These are phyloP conservation scores for Gautieria morchelliformis DNA, from an alignment of 768 basidiomycete genomes.

Conservation along the genomic window DNA sequence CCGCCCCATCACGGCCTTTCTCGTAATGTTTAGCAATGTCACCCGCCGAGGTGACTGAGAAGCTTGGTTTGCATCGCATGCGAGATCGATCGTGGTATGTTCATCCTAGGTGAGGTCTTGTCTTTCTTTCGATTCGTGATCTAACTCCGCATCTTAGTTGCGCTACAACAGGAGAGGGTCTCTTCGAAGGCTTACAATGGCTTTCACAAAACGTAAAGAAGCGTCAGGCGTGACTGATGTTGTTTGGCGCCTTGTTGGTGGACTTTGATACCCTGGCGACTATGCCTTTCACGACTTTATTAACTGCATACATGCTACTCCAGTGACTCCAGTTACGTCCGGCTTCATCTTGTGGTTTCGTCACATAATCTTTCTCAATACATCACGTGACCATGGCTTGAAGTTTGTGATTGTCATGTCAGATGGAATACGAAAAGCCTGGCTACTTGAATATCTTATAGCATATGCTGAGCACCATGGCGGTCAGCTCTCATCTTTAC, in stretches of 20 bases:
- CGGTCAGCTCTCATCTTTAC: constrained; percentile 28
- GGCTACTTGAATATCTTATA: constrained; percentile 49
- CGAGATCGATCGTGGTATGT: constrained; percentile 98
- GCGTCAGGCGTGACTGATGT: constrained; percentile 52
- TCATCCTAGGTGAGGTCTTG: constrained; percentile 74
- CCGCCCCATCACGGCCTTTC: neutral
- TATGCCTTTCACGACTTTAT: constrained; percentile 8
- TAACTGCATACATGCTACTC: neutral
- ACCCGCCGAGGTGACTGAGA: constrained; percentile 98
- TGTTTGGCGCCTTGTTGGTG: neutral
- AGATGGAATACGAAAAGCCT: constrained; percentile 31
- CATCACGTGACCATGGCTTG: neutral
- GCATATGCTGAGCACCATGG: constrained; percentile 43
- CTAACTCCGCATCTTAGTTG: constrained; percentile 43
- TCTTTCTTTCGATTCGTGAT: neutral
- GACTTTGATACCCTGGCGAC: constrained; percentile 8
- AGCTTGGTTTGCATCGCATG: constrained; percentile 91
- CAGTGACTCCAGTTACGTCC: neutral
- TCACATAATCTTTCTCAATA: constrained; percentile 1
- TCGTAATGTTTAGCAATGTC: constrained; percentile 68
- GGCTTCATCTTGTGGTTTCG: constrained; percentile 2
- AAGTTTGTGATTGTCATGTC: constrained; percentile 23
- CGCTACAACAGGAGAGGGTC: constrained; percentile 91
- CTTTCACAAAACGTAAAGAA: constrained; percentile 96
- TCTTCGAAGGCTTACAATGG: constrained; percentile 97